Evolutionary conservation across 78 protist genomes (phyloP).

Genomic region (Bodo saltans): DNA sequence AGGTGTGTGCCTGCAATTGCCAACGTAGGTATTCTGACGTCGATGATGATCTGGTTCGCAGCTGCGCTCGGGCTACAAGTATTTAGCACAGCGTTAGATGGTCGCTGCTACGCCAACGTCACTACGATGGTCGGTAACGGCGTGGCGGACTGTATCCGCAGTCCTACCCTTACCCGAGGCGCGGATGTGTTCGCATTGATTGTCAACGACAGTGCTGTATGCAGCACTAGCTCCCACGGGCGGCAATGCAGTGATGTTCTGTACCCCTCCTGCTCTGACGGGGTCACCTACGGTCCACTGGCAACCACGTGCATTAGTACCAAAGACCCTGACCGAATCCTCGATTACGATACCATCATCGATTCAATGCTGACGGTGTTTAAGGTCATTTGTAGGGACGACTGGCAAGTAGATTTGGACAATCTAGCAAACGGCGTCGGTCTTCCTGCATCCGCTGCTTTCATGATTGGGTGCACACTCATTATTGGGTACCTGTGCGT

Average conservation of each 20-base stretch:
- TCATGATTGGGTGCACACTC: not conserved
- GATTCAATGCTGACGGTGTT: not conserved
- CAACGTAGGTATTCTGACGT: slow-evolving; percentile 23
- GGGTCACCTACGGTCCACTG: not conserved
- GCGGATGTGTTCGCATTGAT: not conserved
- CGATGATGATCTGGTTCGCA: not conserved
- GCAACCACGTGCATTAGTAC: not conserved
- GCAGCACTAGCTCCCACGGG: not conserved
- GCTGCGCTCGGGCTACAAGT: slow-evolving; percentile 35
- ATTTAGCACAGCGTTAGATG: not conserved
- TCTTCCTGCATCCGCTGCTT: not conserved
- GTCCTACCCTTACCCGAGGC: not conserved
- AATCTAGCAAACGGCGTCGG: not conserved
- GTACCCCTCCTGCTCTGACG: not conserved
- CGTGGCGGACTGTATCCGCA: not conserved
- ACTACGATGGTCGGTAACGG: no score
- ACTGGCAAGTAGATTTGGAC: slow-evolving; percentile 11
- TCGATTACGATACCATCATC: not conserved
- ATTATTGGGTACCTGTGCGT: slow-evolving; percentile 23
- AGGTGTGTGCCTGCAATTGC: not conserved
- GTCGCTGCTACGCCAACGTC: slow-evolving; percentile 25
- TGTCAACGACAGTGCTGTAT: not conserved
- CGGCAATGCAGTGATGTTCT: not conserved
- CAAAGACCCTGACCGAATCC: not conserved
- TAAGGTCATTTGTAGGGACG: slow-evolving; percentile 5